Conservation (phyloP, 768 basidiomycete species). For the Mrakia hoshinonis region DNA sequence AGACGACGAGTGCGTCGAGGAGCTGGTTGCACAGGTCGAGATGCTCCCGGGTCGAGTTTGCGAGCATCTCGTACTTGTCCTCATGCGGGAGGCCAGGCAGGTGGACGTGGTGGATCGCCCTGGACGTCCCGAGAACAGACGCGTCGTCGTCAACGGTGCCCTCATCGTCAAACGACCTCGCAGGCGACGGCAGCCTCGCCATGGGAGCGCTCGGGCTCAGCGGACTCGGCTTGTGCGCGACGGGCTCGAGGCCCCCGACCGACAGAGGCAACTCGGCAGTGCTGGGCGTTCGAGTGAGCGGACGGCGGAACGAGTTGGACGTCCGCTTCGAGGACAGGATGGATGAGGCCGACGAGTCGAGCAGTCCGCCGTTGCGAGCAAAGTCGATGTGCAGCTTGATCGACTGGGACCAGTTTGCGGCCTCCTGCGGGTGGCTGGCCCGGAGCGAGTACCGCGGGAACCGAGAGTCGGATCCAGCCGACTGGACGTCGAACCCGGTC, state of each 20-base stretch:
- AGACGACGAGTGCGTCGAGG: constrained; percentile 46
- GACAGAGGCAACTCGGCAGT: not conserved
- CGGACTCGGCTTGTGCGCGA: constrained; percentile 56
- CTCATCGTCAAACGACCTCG: constrained; percentile 15
- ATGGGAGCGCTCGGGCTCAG: not conserved
- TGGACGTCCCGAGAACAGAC: not conserved
- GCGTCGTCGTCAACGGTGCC: constrained; percentile 26
- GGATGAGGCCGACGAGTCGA: constrained; percentile 2
- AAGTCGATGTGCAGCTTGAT: constrained; percentile 22
- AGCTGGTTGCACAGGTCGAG: constrained; percentile 66
- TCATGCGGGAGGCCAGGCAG: constrained; percentile 51
- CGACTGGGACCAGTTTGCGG: constrained; percentile 27
- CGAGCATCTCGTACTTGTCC: constrained; percentile 51
- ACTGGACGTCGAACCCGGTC: constrained; percentile 64
- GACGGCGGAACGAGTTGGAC: constrained; percentile 1
- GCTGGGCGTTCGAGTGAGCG: constrained; percentile 8
- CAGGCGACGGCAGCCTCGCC: constrained; percentile 4
- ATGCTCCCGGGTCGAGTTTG: constrained; percentile 50
- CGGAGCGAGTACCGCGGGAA: constrained; percentile 19
- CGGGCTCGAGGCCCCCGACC: constrained; percentile 34
- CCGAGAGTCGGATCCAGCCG: constrained; percentile 30
- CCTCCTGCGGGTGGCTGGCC: constrained; percentile 27
- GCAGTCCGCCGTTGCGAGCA: constrained; percentile 3
- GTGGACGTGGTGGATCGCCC: constrained; percentile 14
- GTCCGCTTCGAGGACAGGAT: not conserved